phyloP scores from a whole-genome alignment of 2,329 filamentous ascomycete species.

The Xylaria sp. region DNA sequence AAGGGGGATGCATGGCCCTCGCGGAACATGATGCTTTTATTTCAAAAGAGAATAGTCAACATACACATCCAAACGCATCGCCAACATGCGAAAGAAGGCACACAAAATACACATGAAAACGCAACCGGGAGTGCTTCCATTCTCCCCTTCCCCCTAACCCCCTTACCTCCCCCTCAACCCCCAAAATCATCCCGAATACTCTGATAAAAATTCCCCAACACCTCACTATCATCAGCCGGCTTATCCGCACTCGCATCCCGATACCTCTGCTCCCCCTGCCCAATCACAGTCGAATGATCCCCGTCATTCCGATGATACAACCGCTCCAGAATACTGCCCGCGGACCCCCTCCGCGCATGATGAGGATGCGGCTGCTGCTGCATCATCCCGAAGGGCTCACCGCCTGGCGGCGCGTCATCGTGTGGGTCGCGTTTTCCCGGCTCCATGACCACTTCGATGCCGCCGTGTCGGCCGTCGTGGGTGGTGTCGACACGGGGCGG shows the following conservation, averaged over 20 bases:
- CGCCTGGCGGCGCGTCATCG: background rate
- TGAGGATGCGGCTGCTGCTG: no score
- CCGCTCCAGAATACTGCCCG: constrained; percentile 2
- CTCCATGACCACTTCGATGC: constrained; percentile 11
- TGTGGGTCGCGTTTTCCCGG: constrained; percentile 11
- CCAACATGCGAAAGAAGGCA: no score
- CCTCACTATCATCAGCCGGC: constrained; percentile 2
- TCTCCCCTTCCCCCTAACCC: no score
- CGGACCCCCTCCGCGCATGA: no score
- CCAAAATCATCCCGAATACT: constrained; percentile 10
- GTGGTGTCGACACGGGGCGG: background rate
- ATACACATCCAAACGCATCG: no score
- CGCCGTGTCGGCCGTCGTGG: constrained; percentile 10
- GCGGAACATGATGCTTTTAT: no score
- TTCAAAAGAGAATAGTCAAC: no score
- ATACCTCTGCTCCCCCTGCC: background rate
- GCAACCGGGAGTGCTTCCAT: background rate
- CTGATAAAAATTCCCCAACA: constrained; percentile 10
- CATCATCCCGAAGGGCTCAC: background rate
- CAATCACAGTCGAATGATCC: constrained; percentile 1
- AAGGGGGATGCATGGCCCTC: no score
- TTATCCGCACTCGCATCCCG: constrained; percentile 8
- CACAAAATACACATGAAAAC: background rate
- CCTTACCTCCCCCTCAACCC: background rate
- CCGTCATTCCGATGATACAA: background rate